Evolutionary conservation across 495 filamentous ascomycete species (phyloP), one percentile per base, ranked within the genome.

Genomic region (Penicillium coprophilum): DNA sequence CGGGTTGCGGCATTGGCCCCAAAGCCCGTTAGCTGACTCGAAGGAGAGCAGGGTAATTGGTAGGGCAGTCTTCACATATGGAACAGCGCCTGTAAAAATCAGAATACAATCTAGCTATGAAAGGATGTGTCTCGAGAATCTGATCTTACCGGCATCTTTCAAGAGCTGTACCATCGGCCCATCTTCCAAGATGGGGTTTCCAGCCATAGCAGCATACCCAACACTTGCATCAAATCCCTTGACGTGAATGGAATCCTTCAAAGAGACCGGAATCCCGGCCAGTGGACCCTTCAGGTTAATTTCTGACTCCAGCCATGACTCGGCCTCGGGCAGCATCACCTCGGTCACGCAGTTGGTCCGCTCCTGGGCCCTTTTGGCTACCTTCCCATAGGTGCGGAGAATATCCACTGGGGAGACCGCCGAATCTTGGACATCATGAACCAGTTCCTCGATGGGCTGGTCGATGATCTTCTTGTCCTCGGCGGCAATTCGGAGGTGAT

Each of bases 31-130:
- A 43, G 85, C 86, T 19, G 88, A 92, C 70, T 97, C 94, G 64
- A 97, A 97, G 30, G 87, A 91, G 49, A 97, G 79, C 8, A 98
- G 82, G 0, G 93, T 96, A 49, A 93, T 88, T 4, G 94, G 94
- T n/a, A 94, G 65, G 53, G 94, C 93, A 1, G 94, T 98, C 78
- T 97, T 98, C 17, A 92, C 91, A 69, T 96, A 96, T 1, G 94
- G 94, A 1, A 98, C 80, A 4, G 94, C 94, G n/a, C 89, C 88
- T 82, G 27, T 23, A 11, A 39, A 2, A 4, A 17, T 55, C 6
- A 63, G 58, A 23, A 49, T 9, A 4, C 12, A 21, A 6, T 47
- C 39, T 28, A 27, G 7, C 39, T 6, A 41, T 9, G 9, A 2
- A 2, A 3, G 21, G 15, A 30, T 2, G 6, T 8, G 15, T 17